Evolutionary conservation across 768 basidiomycete species (phyloP), one percentile per base, ranked within the genome.

Genomic region (Gloeostereum incarnatum): DNA sequence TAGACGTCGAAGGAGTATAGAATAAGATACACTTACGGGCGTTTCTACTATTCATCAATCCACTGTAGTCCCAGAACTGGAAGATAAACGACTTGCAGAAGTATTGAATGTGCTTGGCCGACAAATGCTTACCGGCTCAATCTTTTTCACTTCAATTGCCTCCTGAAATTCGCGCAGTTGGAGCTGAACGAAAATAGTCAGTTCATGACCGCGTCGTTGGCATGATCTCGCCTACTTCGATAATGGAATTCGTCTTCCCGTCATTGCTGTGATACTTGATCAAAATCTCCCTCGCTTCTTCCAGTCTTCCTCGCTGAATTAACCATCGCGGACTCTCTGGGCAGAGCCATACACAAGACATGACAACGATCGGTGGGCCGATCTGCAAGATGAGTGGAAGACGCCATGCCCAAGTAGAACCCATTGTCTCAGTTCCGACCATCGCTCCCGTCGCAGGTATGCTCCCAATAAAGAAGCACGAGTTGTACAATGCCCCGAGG

Each of bases 321-420:
- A 14, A 17, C 50, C 50, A 54, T 18, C 50, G 34, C 6, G 52
- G 50, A 6, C 44, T 46, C 27, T 54, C 52, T 5, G 50, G 50
- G 9, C 47, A 46, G 42, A 69, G 65, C 53, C 58, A 63, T 19
- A 71, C 61, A 43, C 68, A 62, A 27, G 43, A 26, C 33, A 69
- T 45, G 31, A 71, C 65, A 16, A 69, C 49, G 3, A 63, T 33
- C 49, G 52, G 52, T 33, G 52, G 52, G n/a, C 31, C 41, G 25
- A 54, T 40, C 57, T 81, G 75, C 5, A 76, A 59, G 19, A 74
- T 41, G 11, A 74, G 71, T 5, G 77, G 76, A 29, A 78, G 58
- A 38, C 81, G 69, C 78, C 79, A 82, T 21, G 73, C 57, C 74
- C 73, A 79, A 8, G 65, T 58, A 34, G 49, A 66, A 39, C 47